phyloP scores from a whole-genome alignment of 1,284 basidiomycete species.

The Sporisorium graminicola region DNA sequence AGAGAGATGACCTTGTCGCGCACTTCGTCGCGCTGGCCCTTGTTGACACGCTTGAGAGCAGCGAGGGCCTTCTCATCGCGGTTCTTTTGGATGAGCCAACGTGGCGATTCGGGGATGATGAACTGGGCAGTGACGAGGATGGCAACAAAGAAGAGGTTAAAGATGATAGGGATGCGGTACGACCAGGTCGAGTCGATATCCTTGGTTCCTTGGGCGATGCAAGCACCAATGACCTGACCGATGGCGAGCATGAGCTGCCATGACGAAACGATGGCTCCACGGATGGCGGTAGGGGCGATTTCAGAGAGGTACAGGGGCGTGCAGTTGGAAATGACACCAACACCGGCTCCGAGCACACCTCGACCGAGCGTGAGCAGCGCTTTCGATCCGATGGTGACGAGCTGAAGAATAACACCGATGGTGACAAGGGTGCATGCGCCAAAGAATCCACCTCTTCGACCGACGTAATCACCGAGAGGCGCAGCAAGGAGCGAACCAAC shows the following conservation, averaged over 20 bases:
- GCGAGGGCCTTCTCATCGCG: constrained; percentile 70
- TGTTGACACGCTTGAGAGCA: constrained; percentile 70
- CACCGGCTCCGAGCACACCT: constrained; percentile 71
- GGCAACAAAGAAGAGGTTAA: constrained; percentile 71
- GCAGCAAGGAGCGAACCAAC: constrained; percentile 71
- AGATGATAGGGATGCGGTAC: constrained; percentile 70
- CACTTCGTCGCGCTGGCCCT: constrained; percentile 66
- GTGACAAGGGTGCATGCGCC: constrained; percentile 68
- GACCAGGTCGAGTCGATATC: constrained; percentile 53
- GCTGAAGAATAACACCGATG: constrained; percentile 71
- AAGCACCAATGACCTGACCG: constrained; percentile 72
- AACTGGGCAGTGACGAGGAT: constrained; percentile 67
- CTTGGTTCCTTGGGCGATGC: constrained; percentile 70
- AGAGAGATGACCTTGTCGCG: constrained; percentile 67
- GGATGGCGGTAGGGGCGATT: constrained; percentile 71
- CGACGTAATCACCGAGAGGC: constrained; percentile 70
- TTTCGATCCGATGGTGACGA: constrained; percentile 67
- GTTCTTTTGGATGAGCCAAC: constrained; percentile 71
- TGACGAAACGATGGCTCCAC: constrained; percentile 70
- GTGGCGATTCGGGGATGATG: constrained; percentile 70
- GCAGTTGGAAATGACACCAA: constrained; percentile 71
- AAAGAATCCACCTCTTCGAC: constrained; percentile 70
- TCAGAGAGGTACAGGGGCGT: constrained; percentile 71
- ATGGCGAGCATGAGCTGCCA: constrained; percentile 73
- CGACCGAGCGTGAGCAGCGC: constrained; percentile 71